Conservation (phyloP, 2,329 filamentous ascomycete species). For the Colletotrichum falcatum region DNA sequence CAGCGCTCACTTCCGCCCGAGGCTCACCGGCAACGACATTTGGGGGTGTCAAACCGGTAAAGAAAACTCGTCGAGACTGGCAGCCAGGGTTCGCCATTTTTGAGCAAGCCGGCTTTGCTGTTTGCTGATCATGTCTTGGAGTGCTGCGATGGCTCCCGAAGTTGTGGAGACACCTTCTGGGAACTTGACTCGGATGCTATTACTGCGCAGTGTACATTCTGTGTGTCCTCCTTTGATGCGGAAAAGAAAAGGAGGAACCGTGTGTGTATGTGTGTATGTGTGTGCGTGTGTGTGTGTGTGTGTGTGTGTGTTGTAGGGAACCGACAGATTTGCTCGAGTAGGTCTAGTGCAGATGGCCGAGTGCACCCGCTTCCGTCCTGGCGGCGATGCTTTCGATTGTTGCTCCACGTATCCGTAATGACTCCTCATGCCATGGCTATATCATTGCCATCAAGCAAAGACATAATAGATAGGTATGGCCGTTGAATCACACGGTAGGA, state of each 20-base stretch:
- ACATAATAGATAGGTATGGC: not conserved
- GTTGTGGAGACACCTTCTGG: constrained; percentile 24
- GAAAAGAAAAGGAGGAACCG: constrained; percentile 9
- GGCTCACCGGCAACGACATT: not conserved
- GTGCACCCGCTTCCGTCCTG: not conserved
- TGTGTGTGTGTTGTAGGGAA: not conserved
- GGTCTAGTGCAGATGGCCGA: constrained; percentile 12
- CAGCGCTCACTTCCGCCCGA: not conserved
- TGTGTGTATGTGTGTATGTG: not conserved
- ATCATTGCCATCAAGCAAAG: not conserved
- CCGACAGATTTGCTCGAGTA: not conserved
- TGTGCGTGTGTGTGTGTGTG: not conserved
- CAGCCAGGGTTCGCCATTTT: not conserved
- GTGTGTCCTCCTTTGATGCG: constrained; percentile 2
- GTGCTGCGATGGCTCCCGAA: not conserved
- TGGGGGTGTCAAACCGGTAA: not conserved
- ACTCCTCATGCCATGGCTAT: not conserved
- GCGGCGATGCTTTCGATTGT: not conserved
- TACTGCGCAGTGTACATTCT: no score
- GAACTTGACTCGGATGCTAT: constrained; percentile 33
- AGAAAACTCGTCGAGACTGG: not conserved
- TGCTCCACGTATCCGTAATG: not conserved
- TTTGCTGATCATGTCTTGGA: constrained; percentile 23
- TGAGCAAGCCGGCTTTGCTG: constrained; percentile 4
- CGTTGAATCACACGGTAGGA: not conserved